Percentiles rank a stretch among this genome's conserved stretches.
Conservation (phyloP, 177 flowering plant genomes). For the Vitis hybrid region DNA sequence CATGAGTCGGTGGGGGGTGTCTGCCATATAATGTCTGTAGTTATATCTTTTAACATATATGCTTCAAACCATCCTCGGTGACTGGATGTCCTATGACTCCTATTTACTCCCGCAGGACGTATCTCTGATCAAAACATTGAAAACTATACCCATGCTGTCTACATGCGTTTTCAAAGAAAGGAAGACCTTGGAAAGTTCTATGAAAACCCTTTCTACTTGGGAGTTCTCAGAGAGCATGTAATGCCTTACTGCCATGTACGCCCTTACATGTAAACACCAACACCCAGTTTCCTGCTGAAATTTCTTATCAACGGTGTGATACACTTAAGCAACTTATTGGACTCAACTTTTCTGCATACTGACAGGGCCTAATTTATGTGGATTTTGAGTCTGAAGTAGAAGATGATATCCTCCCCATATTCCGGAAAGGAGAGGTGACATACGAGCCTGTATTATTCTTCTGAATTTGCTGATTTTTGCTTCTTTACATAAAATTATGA, state of each 20-base stretch:
- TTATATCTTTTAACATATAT: neutral
- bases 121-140: constrained; percentile 47
- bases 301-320: neutral
- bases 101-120: constrained; percentile 56
- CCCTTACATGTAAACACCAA: constrained; percentile 77
- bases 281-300: constrained; percentile 22
- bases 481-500: neutral
- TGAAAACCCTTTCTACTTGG: constrained; percentile 48
- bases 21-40: neutral
- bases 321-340: constrained; percentile 6
- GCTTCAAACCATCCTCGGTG: neutral
- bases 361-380: constrained; percentile 55
- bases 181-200: constrained; percentile 80
- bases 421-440: constrained; percentile 91
- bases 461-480: neutral
- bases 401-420: constrained; percentile 85
- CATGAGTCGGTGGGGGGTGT: too few species aligned
- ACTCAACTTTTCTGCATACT: constrained; percentile 13
- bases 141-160: constrained; percentile 73
- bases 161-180: constrained; percentile 78
- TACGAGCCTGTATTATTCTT: neutral
- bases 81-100: constrained; percentile 1
- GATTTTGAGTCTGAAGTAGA: constrained; percentile 91
- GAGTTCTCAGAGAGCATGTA: constrained; percentile 75
- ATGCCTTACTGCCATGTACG: constrained; percentile 90